A percentile compares a stretch with the other conserved stretches of the same genome.
Conservation (phyloP, 352 stramenopile species). For the Phytophthora pistaciae region DNA sequence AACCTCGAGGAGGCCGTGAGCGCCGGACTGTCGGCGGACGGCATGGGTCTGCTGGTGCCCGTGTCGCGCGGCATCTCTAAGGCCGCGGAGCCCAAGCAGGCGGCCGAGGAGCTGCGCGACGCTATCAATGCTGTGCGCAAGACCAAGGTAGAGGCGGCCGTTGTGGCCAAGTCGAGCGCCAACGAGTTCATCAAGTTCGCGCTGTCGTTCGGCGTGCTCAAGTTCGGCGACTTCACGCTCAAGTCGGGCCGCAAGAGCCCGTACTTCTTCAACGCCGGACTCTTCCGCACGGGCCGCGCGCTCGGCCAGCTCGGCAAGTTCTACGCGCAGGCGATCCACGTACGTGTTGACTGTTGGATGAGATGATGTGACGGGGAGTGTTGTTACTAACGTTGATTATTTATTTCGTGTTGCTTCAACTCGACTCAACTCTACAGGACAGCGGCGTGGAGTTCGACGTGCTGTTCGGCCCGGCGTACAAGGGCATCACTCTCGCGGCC, state of each 20-base stretch:
- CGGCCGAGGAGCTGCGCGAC: constrained; percentile 92
- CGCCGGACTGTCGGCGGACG: constrained; percentile 84
- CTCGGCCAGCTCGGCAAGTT: constrained; percentile 94
- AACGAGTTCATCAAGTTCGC: constrained; percentile 98
- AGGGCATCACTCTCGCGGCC: constrained; percentile 98
- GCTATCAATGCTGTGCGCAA: constrained; percentile 94
- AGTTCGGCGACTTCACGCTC: constrained; percentile 98
- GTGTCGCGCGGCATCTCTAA: constrained; percentile 97
- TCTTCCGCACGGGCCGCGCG: constrained; percentile 96
- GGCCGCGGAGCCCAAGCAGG: constrained; percentile 88
- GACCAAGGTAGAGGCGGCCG: constrained; percentile 46
- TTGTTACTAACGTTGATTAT: constrained; percentile 11
- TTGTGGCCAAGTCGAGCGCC: constrained; percentile 58
- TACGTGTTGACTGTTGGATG: constrained; percentile 23
- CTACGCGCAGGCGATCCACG: constrained; percentile 96
- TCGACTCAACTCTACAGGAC: constrained; percentile 50
- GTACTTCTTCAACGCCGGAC: constrained; percentile 99
- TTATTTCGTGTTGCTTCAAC: constrained; percentile 14
- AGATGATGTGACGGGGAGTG: neutral
- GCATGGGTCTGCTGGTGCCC: constrained; percentile 95
- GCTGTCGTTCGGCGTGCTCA: constrained; percentile 95
- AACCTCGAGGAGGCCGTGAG: constrained; percentile 92
- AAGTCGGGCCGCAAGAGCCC: constrained; percentile 98
- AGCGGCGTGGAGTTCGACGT: constrained; percentile 97
- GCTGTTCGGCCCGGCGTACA: constrained; percentile 99